Percentiles rank a stretch among this genome's conserved stretches.
Conservation (phyloP, 2,329 filamentous ascomycete genomes). For the Cercospora citrullina region DNA sequence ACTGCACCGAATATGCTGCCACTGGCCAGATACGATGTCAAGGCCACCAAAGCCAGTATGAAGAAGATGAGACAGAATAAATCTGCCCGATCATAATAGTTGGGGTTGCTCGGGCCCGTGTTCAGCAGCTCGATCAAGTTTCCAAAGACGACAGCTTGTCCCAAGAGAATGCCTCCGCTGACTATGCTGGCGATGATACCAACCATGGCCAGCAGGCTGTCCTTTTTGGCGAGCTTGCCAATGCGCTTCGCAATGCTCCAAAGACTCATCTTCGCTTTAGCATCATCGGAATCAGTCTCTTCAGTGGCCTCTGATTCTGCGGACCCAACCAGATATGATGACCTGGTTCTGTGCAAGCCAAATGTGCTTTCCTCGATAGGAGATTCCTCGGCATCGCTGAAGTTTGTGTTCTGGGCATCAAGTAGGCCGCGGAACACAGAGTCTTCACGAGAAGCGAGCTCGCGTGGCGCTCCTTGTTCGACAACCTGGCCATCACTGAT, state of each 20-base stretch:
- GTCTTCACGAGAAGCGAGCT: conserved; percentile 47
- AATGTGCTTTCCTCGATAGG: conserved; percentile 12
- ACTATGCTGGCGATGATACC: conserved; percentile 49
- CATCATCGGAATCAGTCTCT: not conserved
- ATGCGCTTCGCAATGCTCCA: conserved; percentile 21
- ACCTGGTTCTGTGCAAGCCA: conserved; percentile 7
- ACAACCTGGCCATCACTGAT: conserved; percentile 66
- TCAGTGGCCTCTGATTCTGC: not conserved
- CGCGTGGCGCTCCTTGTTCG: conserved; percentile 62
- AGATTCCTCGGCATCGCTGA: conserved; percentile 6
- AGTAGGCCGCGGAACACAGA: conserved; percentile 35
- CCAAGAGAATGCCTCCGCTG: conserved; percentile 56
- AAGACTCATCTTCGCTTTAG: conserved; percentile 14
- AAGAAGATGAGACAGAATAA: conserved; percentile 56
- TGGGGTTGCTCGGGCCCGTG: conserved; percentile 38
- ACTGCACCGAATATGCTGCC: conserved; percentile 53
- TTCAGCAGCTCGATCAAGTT: conserved; percentile 52
- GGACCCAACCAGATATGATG: not conserved
- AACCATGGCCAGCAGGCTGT: conserved; percentile 43
- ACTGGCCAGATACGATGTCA: conserved; percentile 46
- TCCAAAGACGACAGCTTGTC: conserved; percentile 60
- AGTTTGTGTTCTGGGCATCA: conserved; percentile 31
- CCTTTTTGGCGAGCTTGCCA: conserved; percentile 35
- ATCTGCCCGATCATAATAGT: conserved; percentile 32
- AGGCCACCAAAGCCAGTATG: conserved; percentile 53